Conservation (phyloP, 2,329 filamentous ascomycete species). For the Epichloe sibirici region DNA sequence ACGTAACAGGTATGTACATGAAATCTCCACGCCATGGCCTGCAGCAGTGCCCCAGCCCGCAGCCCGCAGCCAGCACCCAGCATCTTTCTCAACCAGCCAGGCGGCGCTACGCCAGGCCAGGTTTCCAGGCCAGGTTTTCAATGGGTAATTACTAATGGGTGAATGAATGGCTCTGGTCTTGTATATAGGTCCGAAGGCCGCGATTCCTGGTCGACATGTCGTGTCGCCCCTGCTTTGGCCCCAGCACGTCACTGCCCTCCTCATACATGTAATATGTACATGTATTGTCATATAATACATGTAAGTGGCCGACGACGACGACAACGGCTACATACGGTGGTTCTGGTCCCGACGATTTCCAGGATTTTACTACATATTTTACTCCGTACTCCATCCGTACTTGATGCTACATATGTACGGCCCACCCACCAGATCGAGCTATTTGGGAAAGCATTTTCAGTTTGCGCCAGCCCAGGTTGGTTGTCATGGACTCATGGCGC, state of each 20-base stretch:
- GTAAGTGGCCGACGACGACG: no score
- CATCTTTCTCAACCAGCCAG: constrained; percentile 1
- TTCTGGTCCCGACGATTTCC: no score
- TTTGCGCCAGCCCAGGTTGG: not conserved
- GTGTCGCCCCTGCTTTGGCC: no score
- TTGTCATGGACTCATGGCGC: not conserved
- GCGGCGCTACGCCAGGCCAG: constrained; percentile 1
- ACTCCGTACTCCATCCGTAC: no score
- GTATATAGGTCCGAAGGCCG: not conserved
- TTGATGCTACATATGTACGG: no score
- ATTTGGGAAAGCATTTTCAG: not conserved
- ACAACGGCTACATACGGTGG: no score
- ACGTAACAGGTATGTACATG: no score
- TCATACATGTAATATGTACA: no score
- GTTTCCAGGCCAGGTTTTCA: not conserved
- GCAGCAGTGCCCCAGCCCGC: constrained; percentile 1
- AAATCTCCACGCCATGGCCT: not conserved
- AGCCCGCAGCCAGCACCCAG: not conserved
- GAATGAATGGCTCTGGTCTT: not conserved
- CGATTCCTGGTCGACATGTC: not conserved
- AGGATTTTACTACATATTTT: no score
- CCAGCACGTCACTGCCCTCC: no score
- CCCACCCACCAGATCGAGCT: no score
- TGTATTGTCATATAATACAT: no score
- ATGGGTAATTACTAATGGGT: not conserved